These are phyloP conservation scores for Didymella segeticola DNA, from an alignment of 2,329 filamentous ascomycete species.

Conservation along the genomic window DNA sequence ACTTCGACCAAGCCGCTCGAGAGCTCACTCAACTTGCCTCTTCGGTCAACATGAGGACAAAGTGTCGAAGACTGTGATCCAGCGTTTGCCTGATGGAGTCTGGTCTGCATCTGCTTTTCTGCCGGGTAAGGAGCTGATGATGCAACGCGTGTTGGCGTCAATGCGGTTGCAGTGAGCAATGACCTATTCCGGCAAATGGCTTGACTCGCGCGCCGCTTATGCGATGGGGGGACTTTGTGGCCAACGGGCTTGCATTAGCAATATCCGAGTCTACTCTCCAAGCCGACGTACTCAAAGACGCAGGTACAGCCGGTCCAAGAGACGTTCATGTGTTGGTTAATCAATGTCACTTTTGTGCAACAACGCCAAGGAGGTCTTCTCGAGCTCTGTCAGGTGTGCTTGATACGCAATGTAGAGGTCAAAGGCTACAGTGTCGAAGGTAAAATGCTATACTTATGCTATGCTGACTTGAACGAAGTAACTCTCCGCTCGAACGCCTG, in stretches of 20 bases:
- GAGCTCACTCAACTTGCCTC: background rate
- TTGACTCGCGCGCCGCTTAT: background rate
- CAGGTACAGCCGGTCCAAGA: no score
- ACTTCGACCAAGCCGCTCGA: background rate
- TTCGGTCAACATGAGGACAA: background rate
- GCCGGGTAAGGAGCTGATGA: background rate
- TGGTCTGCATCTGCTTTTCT: background rate
- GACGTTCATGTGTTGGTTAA: no score
- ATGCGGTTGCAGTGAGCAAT: background rate
- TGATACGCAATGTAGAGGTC: no score
- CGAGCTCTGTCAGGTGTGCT: no score
- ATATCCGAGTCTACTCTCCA: no score
- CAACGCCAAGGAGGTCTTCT: no score
- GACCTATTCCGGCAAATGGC: background rate
- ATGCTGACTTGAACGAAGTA: background rate
- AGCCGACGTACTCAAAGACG: no score
- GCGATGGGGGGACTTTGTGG: no score
- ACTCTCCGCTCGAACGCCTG: constrained; percentile 5
- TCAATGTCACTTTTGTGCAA: no score
- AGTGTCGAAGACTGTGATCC: background rate
- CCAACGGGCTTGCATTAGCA: no score
- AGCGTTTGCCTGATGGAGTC: background rate
- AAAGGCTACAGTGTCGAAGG: no score
- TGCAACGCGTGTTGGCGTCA: background rate
- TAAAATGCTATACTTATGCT: background rate